Evolutionary conservation across 371 early-diverging fungal species (phyloP), one percentile per base, ranked within the genome.

Genomic region (Chytridiales sp.): DNA sequence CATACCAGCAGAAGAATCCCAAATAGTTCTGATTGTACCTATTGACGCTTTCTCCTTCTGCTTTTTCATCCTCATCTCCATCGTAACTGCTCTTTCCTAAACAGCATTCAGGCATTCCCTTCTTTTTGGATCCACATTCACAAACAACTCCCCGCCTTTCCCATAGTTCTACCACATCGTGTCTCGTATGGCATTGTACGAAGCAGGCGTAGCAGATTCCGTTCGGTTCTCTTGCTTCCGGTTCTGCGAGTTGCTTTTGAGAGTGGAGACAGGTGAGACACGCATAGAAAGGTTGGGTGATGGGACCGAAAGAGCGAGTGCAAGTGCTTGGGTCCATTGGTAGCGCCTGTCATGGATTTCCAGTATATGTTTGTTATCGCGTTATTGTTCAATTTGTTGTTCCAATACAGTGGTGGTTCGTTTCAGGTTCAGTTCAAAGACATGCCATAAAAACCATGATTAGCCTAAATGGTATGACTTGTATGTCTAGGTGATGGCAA

Each of bases 211-310:
- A 72, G 61, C 72, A 76, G 1, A 70, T 61, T 2, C 67, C 70
- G 30, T 47, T 27, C n/a, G 53, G 40, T 30, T 21, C 27, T 0
- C 35, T 47, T 32, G 4, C 44, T 22, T 27, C 29, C 6, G 32
- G 47, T 17, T 6, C 27, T 26, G 22, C 9, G 29, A 13, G 17
- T 41, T 29, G 27, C 49, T 17, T 69, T 53, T n/a, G 69, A 62
- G 34, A 34, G 58, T 46, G 62, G 42, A 72, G 68, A 70, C 95
- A 93, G 1, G 92, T 91, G 54, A 85, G 72, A 66, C 95, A 94
- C 1, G 89, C 83, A 70, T 88, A 94, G n/a, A 93, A 78, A 0
- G 81, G 76, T 63, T 94, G 93, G 42, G 83, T 82, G 42, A 92
- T 77, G 64, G 88, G 86, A 6, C 93, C 92, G n/a, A n/a, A n/a